A percentile compares a stretch with the other conserved stretches of the same genome.
phyloP scores from a whole-genome alignment of 768 basidiomycete species.

The Collybiopsis confluens region DNA sequence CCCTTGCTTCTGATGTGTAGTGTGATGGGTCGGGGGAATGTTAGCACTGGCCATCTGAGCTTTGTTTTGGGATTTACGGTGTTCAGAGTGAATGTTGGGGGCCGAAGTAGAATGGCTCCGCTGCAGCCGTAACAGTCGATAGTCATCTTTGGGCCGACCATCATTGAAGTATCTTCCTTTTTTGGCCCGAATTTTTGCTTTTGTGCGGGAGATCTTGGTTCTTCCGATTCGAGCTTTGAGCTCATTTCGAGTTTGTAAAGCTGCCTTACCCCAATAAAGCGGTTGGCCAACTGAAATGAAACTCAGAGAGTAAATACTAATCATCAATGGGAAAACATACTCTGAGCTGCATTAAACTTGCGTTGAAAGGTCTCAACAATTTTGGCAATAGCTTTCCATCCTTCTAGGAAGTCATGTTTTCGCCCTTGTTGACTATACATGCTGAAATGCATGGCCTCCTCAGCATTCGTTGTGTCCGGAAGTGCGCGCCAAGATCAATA shows the following conservation, averaged over 20 bases:
- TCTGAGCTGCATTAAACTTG: not conserved
- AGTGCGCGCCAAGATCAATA: not conserved
- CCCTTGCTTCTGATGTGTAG: too few species aligned
- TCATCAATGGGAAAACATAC: not conserved
- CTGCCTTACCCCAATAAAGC: not conserved
- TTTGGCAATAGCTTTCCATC: not conserved
- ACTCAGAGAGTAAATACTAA: not conserved
- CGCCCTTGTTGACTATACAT: not conserved
- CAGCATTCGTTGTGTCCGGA: constrained; percentile 11
- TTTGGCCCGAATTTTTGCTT: not conserved
- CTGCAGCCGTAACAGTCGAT: not conserved
- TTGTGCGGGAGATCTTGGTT: not conserved
- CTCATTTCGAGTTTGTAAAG: not conserved
- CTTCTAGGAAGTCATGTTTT: not conserved
- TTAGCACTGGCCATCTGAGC: too few species aligned
- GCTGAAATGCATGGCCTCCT: not conserved
- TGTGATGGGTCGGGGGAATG: too few species aligned
- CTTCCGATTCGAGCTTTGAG: not conserved
- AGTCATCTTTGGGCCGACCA: constrained; percentile 1
- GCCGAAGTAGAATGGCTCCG: not conserved
- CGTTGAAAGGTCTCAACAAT: not conserved
- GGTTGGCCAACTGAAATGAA: not conserved
- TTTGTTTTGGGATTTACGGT: not conserved
- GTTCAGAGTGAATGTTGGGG: too few species aligned
- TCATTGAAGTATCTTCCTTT: not conserved